Base-by-base conservation (phyloP, 352 stramenopile species). In the Globisporangium paddicum region DNA sequence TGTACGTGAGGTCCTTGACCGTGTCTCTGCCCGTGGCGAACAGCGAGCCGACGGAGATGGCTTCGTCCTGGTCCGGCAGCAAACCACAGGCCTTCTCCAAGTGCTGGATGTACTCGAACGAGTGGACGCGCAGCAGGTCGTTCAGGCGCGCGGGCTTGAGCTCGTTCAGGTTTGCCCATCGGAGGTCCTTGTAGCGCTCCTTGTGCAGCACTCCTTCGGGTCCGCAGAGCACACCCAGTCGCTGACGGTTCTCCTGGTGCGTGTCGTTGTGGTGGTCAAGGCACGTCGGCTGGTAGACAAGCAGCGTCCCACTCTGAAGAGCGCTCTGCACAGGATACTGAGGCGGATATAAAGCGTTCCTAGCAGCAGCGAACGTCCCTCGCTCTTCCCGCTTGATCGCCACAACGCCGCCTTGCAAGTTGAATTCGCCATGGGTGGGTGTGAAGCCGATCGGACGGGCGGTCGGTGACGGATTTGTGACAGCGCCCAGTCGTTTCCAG, bases 191-290 rank as follows among this genome's bases (percentile, higher is more conserved):
- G 47, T 88, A 90, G 58, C 79, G 77, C 13, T 77, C 73, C 58
- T 75, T 83, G 46, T 79, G 69, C 21, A 90, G 70, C 34, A 90
- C 75, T n/a, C 79, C 79, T 16, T 88, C 66, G 23, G 79, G 79
- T 0, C 80, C 73, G 37, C 75, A 83, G 32, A 90, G 58, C 28
- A 78, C 76, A 1, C 56, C 66, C 3, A 90, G 68, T 2, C 80
- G 75, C 55, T 79, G 66, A 10, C 80, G 73, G 44, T 79, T 90
- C 62, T 90, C 77, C 52, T 90, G 77, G 53, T 90, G 77, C n/a
- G 60, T 72, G 68, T 87, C 77, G 62, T 86, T 90, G 63, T 90
- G 80, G 60, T 88, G 80, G 62, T 90, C 80, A 14, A 89, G 58
- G 60, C 79, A 87, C 30, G 77, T 83, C 2, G 77, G 79, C 45